Base-by-base conservation (phyloP, 768 basidiomycete genomes). In the Pisolithus sp. region DNA sequence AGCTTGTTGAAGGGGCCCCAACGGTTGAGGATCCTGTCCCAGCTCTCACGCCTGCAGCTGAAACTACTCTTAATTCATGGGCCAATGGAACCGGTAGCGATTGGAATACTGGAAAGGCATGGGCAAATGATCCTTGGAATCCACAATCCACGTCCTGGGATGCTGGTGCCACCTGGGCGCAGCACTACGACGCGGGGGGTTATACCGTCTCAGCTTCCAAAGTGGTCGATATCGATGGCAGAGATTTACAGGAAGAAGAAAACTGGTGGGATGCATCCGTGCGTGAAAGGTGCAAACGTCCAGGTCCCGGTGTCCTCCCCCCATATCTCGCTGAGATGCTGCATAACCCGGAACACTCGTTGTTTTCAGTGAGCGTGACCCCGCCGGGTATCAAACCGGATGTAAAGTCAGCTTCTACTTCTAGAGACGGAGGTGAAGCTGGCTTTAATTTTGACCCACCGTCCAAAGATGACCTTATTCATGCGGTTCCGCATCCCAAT, bases 401-500 rank as follows among this genome's bases (percentile, higher is more conserved):
- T 17, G 30, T 15, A n/a, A 44, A 23, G 43, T 23, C 39, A 3
- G 5, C 30, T 4, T 68, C 53, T 60, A 60, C 47, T 47, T 44
- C 59, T 40, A 51, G 51, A 48, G 55, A 67, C 57, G 37, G 59
- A 59, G 31, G 49, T 49, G 53, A 62, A 39, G 20, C 18, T 38
- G 13, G n/a, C 3, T 48, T 54, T n/a, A 42, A 59, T 26, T 59
- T 60, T 46, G 55, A 53, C 7, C 62, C 72, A 9, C 85, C 84
- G 1, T 73, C 81, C n/a, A 71, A 76, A 52, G 79, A 81, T 34
- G 86, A 89, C 58, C 71, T 84, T 6, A 77, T 75, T n/a, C 78
- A 76, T 15, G 76, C 88, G 28, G 74, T 88, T 28, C 89, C 90
- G 12, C 89, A 93, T 62, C 83, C 89, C 5, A 80, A 87, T 57